phyloP scores from a whole-genome alignment of 192 early-diverging fungal species.

The Linnemannia zychae region DNA sequence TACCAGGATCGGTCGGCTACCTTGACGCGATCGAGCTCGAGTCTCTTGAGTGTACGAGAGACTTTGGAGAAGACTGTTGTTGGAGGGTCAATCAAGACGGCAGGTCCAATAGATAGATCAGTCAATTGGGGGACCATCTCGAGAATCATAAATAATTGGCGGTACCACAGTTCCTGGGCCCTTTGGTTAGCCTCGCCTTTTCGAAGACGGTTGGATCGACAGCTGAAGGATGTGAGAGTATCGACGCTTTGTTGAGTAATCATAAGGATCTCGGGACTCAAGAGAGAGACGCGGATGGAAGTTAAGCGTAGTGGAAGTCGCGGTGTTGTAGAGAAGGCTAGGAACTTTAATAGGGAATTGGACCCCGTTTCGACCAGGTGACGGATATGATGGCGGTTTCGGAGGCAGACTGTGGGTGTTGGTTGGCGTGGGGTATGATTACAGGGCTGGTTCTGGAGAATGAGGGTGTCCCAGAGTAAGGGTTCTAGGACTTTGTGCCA shows the following conservation, averaged over 20 bases:
- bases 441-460: conserved; percentile 23
- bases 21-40: conserved; percentile 37
- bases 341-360: conserved; percentile 27
- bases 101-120: conserved; percentile 19
- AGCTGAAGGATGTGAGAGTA: conserved; percentile 15
- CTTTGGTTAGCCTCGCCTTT: conserved; percentile 9
- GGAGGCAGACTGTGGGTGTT: conserved; percentile 21
- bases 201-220: conserved; percentile 28
- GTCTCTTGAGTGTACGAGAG: background rate
- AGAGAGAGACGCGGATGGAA: conserved; percentile 11
- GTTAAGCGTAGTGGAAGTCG: background rate
- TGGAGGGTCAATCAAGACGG: conserved; percentile 17
- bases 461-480: conserved; percentile 23
- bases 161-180: conserved; percentile 20
- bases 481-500: conserved; percentile 17
- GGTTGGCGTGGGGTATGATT: conserved; percentile 27
- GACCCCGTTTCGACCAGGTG: conserved; percentile 15
- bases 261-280: conserved; percentile 38
- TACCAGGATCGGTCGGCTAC: background rate
- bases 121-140: conserved; percentile 6
- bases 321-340: conserved; percentile 8
- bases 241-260: conserved; percentile 14
- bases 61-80: conserved; percentile 13
- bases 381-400: conserved; percentile 33
- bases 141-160: conserved; percentile 29